Conservation (phyloP, 176 grass and related monocot species). For the Eleusine indica region DNA sequence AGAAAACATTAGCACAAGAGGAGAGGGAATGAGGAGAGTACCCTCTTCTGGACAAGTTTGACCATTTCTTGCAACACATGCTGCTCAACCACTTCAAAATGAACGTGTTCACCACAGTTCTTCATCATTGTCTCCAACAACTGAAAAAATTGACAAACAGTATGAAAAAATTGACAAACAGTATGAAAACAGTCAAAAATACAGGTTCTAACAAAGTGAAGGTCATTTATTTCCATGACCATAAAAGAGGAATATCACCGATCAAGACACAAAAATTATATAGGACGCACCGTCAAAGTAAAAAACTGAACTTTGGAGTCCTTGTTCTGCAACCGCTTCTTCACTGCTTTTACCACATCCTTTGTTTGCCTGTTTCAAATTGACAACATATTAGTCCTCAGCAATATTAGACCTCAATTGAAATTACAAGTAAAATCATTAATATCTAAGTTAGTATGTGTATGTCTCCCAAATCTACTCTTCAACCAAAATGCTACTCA, state of each 20-base stretch:
- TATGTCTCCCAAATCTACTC: neutral
- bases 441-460: neutral
- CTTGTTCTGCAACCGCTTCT: slow-evolving; percentile 88
- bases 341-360: slow-evolving; percentile 84
- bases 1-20: neutral
- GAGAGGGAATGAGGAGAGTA: slow-evolving; percentile 16
- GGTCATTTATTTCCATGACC: neutral
- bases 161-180: neutral
- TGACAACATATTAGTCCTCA: slow-evolving; percentile 19
- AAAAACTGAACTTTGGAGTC: slow-evolving; percentile 86
- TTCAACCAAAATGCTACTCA: neutral
- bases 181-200: neutral
- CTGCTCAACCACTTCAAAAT: slow-evolving; percentile 77
- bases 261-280: slow-evolving; percentile 1
- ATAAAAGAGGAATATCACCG: slow-evolving; percentile 8
- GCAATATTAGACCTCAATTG: slow-evolving; percentile 16
- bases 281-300: slow-evolving; percentile 65
- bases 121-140: slow-evolving; percentile 97
- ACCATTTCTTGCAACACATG: slow-evolving; percentile 88
- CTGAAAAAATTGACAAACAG: slow-evolving; percentile 36
- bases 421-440: slow-evolving; percentile 4
- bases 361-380: slow-evolving; percentile 80
- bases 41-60: slow-evolving; percentile 95
- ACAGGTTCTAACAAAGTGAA: neutral
- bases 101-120: slow-evolving; percentile 85